phyloP scores from a whole-genome alignment of 495 filamentous ascomycete species.

The Coniosporium apollinis region DNA sequence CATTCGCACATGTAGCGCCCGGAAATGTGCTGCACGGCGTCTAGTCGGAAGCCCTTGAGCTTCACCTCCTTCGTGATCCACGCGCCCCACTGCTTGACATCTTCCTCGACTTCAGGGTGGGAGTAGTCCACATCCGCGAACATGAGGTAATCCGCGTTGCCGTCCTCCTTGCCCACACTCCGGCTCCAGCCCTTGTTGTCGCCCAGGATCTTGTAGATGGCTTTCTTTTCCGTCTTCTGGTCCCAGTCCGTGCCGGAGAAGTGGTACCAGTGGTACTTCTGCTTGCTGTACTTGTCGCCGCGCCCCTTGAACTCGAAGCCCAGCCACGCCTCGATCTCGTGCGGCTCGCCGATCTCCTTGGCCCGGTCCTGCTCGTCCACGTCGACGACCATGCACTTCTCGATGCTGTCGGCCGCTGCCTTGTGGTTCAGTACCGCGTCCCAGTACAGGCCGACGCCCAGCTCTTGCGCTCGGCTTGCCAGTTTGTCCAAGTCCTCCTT shows the following conservation, averaged over 20 bases:
- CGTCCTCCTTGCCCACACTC: conserved; percentile 47
- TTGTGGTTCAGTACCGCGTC: conserved; percentile 69
- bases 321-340: conserved; percentile 52
- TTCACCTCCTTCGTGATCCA: conserved; percentile 45
- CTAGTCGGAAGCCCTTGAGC: conserved; percentile 53
- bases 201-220: conserved; percentile 52
- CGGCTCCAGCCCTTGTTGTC: conserved; percentile 48
- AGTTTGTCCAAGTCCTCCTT: conserved; percentile 44
- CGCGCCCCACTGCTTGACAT: conserved; percentile 48
- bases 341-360: conserved; percentile 35
- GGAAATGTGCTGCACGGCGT: conserved; percentile 58
- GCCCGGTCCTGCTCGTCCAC: conserved; percentile 45
- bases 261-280: conserved; percentile 52
- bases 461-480: conserved; percentile 29
- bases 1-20: conserved; percentile 45
- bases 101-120: conserved; percentile 44
- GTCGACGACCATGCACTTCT: conserved; percentile 42
- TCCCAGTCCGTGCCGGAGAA: conserved; percentile 60
- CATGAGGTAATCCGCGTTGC: conserved; percentile 56
- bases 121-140: conserved; percentile 47
- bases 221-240: conserved; percentile 35
- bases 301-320: conserved; percentile 50
- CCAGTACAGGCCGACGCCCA: conserved; percentile 46
- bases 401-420: conserved; percentile 39
- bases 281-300: conserved; percentile 36